phyloP scores from a whole-genome alignment of 1,139 yeast genomes.

The Scheffersomyces quercinus region DNA sequence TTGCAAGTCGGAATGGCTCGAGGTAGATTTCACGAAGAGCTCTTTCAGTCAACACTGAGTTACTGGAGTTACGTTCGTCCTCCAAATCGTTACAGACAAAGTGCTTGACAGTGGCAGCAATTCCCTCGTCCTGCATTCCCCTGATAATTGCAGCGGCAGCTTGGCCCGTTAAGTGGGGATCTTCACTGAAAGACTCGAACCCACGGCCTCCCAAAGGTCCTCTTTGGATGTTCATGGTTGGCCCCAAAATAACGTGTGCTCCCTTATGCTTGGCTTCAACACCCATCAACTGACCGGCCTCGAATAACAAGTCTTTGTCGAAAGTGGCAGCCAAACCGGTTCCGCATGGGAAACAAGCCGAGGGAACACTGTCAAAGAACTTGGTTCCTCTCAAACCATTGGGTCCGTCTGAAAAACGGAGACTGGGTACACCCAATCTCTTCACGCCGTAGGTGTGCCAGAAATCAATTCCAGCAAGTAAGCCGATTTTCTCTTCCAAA shows the following conservation, averaged over 20 bases:
- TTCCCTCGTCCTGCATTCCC: constrained; percentile 61
- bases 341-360: constrained; percentile 38
- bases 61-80: constrained; percentile 20
- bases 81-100: constrained; percentile 67
- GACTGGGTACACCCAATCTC: constrained; percentile 11
- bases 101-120: constrained; percentile 56
- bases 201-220: constrained; percentile 71
- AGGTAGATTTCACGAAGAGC: constrained; percentile 12
- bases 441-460: constrained; percentile 15
- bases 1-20: constrained; percentile 14
- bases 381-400: constrained; percentile 14
- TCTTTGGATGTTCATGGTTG: constrained; percentile 33
- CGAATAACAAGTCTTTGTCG: constrained; percentile 2
- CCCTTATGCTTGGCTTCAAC: constrained; percentile 58
- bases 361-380: constrained; percentile 20
- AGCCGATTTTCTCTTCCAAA: constrained; percentile 11
- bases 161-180: constrained; percentile 60
- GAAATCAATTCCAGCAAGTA: constrained; percentile 12
- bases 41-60: constrained; percentile 12
- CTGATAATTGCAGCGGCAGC: constrained; percentile 36
- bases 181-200: constrained; percentile 69
- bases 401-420: constrained; percentile 14
- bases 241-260: constrained; percentile 61
- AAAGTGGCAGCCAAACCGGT: constrained; percentile 45
- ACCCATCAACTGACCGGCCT: constrained; percentile 26